Base-by-base conservation (phyloP, 2,329 filamentous ascomycete genomes). In the Exophiala sideris region DNA sequence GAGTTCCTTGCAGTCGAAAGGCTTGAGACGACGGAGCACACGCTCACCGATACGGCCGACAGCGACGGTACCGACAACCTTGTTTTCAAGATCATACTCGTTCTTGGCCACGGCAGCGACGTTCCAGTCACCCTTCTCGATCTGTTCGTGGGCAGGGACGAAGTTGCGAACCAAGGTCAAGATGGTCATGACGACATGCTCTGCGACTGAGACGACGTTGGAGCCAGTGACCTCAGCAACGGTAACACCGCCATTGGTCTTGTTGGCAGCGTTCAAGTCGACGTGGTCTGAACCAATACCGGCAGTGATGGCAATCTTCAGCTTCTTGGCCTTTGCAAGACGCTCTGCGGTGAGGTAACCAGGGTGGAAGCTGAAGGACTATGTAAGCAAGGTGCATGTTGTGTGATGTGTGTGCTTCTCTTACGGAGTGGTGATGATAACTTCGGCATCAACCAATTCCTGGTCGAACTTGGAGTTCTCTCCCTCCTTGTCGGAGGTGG, bases 161-260 rank as follows among this genome's bases (percentile, higher is more conserved):
- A 96, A 99, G 87, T 99, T 99, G 79, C 94, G 91, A 73, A 97
- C 87, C 50, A 99, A 87, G 62, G 86, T 76, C 48, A 99, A 88
- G 76, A 97, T 97, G 73, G 94, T 99, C 94, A 99, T 97, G 78
- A 99, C 77, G 66, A 99, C 94, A 79, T 99, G 94, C 84, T 99
- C 94, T 57, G 94, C 94, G 62, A 99, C 94, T 48, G 94, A 97
- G 67, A 96, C 91, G 67, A 99, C 94, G 74, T 99, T 99, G 78
- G 88, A 95, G 70, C 94, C 94, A 8, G 94, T 99, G 63, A 99
- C 94, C 76, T 99, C 94, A 62, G 91, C 91, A 59, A 99, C 94
- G 66, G 91, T 99, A 77, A 97, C 79, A 71, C 94, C 94, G 68
- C 92, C 92, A 73, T 99, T 99, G 77, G 91, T 96, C 80, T 87